These are phyloP conservation scores for Coemansia erecta DNA, from an alignment of 192 early-diverging fungal species.

Conservation along the genomic window DNA sequence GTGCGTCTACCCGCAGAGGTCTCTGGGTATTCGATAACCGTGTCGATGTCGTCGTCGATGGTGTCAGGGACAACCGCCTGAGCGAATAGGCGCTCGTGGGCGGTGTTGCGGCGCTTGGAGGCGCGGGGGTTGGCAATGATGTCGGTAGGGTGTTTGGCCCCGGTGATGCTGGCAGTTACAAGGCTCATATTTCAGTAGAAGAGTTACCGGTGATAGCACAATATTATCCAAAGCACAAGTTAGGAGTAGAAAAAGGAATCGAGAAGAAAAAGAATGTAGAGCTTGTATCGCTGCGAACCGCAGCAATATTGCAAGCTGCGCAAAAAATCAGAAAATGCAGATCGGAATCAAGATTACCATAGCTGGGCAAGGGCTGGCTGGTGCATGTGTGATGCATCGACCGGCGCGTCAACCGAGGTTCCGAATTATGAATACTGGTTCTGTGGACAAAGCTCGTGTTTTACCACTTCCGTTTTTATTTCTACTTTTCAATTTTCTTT, in stretches of 20 bases:
- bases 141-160: too few relatives aligned
- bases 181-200: background rate
- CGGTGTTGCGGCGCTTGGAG: constrained; percentile 21
- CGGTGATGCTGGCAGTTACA: background rate
- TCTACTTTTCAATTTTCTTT: too few relatives aligned
- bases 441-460: too few relatives aligned
- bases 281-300: too few relatives aligned
- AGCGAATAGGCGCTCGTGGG: constrained; percentile 33
- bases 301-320: background rate
- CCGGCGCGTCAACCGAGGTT: too few relatives aligned
- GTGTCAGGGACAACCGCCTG: constrained; percentile 27
- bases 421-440: too few relatives aligned
- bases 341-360: background rate
- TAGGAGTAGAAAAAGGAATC: background rate
- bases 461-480: too few relatives aligned
- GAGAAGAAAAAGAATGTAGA: background rate
- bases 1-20: constrained; percentile 41
- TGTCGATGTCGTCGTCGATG: constrained; percentile 53
- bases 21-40: constrained; percentile 51
- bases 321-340: constrained; percentile 3
- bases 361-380: too few relatives aligned
- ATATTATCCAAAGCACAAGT: background rate
- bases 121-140: background rate
- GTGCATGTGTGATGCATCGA: too few relatives aligned
- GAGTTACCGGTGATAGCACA: too few relatives aligned